Percentiles rank a stretch among this genome's conserved stretches.
Evolutionary conservation across 2,329 filamentous ascomycete genomes (phyloP).

Genomic region (Tolypocladium guangdongense): DNA sequence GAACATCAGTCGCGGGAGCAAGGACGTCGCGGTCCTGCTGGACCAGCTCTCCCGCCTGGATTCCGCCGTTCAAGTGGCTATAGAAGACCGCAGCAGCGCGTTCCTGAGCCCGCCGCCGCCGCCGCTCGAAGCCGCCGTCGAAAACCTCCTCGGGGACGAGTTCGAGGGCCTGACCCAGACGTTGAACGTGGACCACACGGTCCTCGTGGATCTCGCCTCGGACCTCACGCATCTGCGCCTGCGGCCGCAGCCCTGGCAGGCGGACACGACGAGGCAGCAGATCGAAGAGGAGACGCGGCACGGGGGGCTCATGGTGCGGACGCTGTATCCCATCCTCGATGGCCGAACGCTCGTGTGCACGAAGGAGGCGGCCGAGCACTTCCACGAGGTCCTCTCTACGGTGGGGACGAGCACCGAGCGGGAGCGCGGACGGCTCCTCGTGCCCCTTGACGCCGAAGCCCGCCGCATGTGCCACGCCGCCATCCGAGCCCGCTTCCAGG

Average conservation of each 20-base stretch:
- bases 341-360: slow-evolving; percentile 25
- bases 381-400: slow-evolving; percentile 23
- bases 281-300: slow-evolving; percentile 23
- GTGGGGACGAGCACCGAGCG: slow-evolving; percentile 27
- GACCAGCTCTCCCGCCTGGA: slow-evolving; percentile 18
- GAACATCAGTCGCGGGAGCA: slow-evolving; percentile 16
- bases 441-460: slow-evolving; percentile 14
- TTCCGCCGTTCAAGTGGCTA: slow-evolving; percentile 17
- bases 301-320: slow-evolving; percentile 21
- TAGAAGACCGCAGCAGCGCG: slow-evolving; percentile 17
- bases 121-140: slow-evolving; percentile 14
- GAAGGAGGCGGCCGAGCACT: slow-evolving; percentile 25
- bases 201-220: slow-evolving; percentile 28
- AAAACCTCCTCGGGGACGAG: slow-evolving; percentile 19
- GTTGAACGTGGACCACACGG: slow-evolving; percentile 30
- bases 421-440: slow-evolving; percentile 21
- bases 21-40: slow-evolving; percentile 21
- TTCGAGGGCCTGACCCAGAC: slow-evolving; percentile 21
- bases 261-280: slow-evolving; percentile 18
- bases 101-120: slow-evolving; percentile 17
- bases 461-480: slow-evolving; percentile 4
- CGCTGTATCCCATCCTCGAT: slow-evolving; percentile 23
- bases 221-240: slow-evolving; percentile 26
- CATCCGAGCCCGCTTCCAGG: slow-evolving; percentile 16
- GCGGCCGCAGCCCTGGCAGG: slow-evolving; percentile 21